These are phyloP conservation scores for Melianthus villosus DNA, from an alignment of 441 rosid genomes.

Conservation along the genomic window DNA sequence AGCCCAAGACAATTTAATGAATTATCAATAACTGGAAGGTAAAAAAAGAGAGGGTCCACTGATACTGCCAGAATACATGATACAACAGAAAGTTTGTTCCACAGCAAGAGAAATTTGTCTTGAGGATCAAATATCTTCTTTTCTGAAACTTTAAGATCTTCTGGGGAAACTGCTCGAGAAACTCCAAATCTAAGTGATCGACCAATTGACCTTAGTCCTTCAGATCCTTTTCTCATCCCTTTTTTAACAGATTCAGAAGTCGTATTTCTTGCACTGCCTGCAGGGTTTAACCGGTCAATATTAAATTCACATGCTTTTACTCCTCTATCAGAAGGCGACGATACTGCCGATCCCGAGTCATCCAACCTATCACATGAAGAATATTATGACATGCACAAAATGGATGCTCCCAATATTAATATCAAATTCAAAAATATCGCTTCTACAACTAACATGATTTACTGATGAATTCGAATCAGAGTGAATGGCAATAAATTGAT, in stretches of 20 bases:
- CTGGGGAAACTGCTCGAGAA: conserved; percentile 79
- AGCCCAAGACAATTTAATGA: conserved; percentile 44
- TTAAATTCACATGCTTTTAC: conserved; percentile 51
- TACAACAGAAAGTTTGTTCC: conserved; percentile 58
- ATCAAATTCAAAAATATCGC: neutral
- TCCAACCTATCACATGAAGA: conserved; percentile 52
- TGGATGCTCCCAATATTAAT: neutral
- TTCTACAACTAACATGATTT: neutral
- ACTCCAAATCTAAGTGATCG: conserved; percentile 84
- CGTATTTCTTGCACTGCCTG: conserved; percentile 27
- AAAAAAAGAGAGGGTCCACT: conserved; percentile 81
- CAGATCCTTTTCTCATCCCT: conserved; percentile 78
- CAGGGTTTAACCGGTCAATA: conserved; percentile 39
- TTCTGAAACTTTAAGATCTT: conserved; percentile 81
- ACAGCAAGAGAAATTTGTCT: conserved; percentile 61
- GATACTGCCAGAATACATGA: conserved; percentile 79
- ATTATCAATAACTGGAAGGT: conserved; percentile 63
- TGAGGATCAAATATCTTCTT: conserved; percentile 89
- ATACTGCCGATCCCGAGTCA: conserved; percentile 68
- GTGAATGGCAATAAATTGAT: too few relatives aligned
- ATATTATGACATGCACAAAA: conserved; percentile 5
- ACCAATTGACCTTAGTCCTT: conserved; percentile 82
- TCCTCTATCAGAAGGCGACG: conserved; percentile 47
- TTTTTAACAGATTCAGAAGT: conserved; percentile 57
- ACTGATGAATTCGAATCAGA: too few relatives aligned